These are phyloP conservation scores for Boletus mariae DNA, from an alignment of 1,284 basidiomycete species.

Conservation along the genomic window DNA sequence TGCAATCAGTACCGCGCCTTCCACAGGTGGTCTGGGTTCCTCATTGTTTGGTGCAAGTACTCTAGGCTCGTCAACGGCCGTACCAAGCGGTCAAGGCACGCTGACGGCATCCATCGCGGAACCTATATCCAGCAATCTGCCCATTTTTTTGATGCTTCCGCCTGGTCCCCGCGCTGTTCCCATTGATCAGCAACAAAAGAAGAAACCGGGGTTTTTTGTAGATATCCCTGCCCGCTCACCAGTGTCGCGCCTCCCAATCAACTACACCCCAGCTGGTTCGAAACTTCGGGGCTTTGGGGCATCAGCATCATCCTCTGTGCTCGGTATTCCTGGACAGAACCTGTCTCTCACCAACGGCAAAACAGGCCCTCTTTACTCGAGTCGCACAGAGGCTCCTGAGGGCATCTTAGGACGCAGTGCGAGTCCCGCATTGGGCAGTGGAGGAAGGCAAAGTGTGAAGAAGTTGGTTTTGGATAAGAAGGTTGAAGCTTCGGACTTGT, in stretches of 20 bases:
- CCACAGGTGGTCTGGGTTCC: conserved; percentile 40
- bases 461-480: conserved; percentile 88
- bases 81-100: conserved; percentile 46
- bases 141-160: conserved; percentile 72
- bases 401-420: conserved; percentile 54
- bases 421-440: conserved; percentile 68
- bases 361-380: conserved; percentile 49
- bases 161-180: conserved; percentile 60
- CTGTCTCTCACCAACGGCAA: conserved; percentile 52
- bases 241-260: conserved; percentile 53
- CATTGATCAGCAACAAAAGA: conserved; percentile 62
- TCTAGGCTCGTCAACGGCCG: conserved; percentile 40
- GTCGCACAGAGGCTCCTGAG: conserved; percentile 49
- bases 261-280: conserved; percentile 61
- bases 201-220: conserved; percentile 67
- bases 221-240: conserved; percentile 67
- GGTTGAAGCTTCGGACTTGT: conserved; percentile 66
- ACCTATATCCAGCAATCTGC: conserved; percentile 83
- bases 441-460: conserved; percentile 85
- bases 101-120: conserved; percentile 86
- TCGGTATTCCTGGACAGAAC: conserved; percentile 30
- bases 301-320: conserved; percentile 37
- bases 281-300: conserved; percentile 69
- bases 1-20: conserved; percentile 32
- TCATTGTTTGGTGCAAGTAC: conserved; percentile 47